Base-by-base conservation (phyloP, 2,329 filamentous ascomycete genomes). In the Metarhizium robertsii region DNA sequence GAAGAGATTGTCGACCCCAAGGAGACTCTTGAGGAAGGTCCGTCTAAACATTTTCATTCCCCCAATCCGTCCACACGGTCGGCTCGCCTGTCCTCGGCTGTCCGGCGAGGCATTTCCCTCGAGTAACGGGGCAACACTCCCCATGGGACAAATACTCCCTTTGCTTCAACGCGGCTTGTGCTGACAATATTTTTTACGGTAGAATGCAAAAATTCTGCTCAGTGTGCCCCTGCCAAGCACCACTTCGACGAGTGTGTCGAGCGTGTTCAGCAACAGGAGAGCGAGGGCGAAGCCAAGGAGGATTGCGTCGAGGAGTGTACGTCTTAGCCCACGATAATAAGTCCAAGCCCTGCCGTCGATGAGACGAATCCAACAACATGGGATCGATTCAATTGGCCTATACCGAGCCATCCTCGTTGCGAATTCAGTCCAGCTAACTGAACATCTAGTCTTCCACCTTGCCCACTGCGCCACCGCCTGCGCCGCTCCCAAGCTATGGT, bases 301-400 rank as follows among this genome's bases (percentile, higher is more conserved):
- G 92, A 97, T 79, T 99, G 94, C 69, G 90, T 97, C 64, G 94
- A 99, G 81, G 94, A 99, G 81, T 99, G 94, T 97, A 87, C 76
- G 92, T 84, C 54, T 10, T 20, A 34, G 32, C 32, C 32, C 32
- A 11, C n/a, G 42, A 45, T 8, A 18, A 16, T 13, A 16, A 13
- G 11, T 16, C 38, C 38, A 40, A 40, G 5, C 13, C 13, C 2
- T 34, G 32, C 32, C 10, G 32, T 34, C 6, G 4, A 40, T 16
- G 8, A 7, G 3, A 30, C 11, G 13, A 30, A 29, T 30, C 45
- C 45, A 14, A 48, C 7, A 48, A n/a, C 4, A 40, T 40, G 11
- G n/a, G 11, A 29, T 20, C 5, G 25, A 30, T 6, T 48, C 20
- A 48, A 11, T 30, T 30, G 45, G 11, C 45, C 13, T 1, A 38